Conservation (phyloP, 495 filamentous ascomycete species). For the Thermochaetoides thermophila region DNA sequence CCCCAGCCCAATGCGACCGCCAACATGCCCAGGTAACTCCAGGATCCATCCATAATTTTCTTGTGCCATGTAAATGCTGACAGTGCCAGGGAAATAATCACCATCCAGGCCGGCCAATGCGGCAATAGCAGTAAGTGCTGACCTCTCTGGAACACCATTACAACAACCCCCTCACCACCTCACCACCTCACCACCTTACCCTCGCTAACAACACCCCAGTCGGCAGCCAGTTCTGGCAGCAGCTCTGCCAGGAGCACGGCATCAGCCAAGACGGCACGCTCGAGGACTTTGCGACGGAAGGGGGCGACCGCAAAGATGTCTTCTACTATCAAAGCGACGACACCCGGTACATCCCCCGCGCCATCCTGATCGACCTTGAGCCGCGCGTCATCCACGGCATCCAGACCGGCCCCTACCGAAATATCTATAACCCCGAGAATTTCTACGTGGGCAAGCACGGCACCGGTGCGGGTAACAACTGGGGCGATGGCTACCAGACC, state of each 20-base stretch:
- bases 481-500: constrained; percentile 89
- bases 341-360: constrained; percentile 92
- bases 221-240: constrained; percentile 92
- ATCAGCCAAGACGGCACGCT: constrained; percentile 95
- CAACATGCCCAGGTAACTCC: constrained; percentile 36
- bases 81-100: constrained; percentile 84
- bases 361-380: constrained; percentile 89
- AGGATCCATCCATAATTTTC: background rate
- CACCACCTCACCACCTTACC: no score
- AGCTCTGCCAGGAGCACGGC: constrained; percentile 92
- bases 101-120: constrained; percentile 96
- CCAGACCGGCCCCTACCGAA: constrained; percentile 82
- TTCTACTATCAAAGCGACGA: constrained; percentile 99
- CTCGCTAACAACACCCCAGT: no score
- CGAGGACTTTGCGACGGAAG: constrained; percentile 89
- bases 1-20: constrained; percentile 15
- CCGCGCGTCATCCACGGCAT: constrained; percentile 85
- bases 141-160: no score
- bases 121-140: constrained; percentile 82
- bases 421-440: constrained; percentile 99
- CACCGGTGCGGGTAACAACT: constrained; percentile 90
- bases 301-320: constrained; percentile 93
- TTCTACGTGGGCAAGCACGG: constrained; percentile 90
- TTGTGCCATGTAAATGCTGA: background rate
- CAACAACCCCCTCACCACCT: no score